A percentile compares a stretch with the other conserved stretches of the same genome.
Evolutionary conservation across 129 eudicot genomes (phyloP).

Genomic region (Flaveria bidentis): DNA sequence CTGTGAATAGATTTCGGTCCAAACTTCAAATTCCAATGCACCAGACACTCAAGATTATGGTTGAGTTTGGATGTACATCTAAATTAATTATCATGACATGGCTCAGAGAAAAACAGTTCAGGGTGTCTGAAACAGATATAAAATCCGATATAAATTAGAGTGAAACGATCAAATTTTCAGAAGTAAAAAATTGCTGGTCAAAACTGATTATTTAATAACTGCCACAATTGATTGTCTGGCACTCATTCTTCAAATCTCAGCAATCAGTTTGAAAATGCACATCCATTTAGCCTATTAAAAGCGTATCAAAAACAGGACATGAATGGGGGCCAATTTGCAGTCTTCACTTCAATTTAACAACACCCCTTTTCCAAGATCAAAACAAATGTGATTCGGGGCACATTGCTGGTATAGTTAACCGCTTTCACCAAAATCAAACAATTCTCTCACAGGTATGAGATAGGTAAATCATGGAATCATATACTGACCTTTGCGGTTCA

Average conservation of each 20-base stretch:
- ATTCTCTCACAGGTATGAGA: too few species aligned
- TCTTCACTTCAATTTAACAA: too few species aligned
- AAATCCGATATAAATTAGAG: neutral
- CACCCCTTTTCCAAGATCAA: neutral
- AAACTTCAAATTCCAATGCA: neutral
- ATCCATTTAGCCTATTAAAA: too few species aligned
- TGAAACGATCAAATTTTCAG: neutral
- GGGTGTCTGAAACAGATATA: neutral
- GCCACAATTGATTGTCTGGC: too few species aligned
- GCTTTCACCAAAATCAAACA: neutral
- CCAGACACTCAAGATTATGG: neutral
- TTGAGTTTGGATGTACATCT: slow-evolving; percentile 5
- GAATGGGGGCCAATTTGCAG: too few species aligned
- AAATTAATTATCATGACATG: neutral
- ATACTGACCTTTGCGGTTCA: slow-evolving; percentile 55
- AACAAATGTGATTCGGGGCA: neutral
- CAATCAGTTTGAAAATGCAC: too few species aligned
- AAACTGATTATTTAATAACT: too few species aligned
- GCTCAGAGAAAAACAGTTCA: neutral
- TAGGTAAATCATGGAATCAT: neutral
- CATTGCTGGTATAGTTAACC: neutral
- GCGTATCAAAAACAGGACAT: too few species aligned
- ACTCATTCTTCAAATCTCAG: too few species aligned
- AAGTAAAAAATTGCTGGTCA: too few species aligned
- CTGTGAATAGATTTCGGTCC: neutral